Base-by-base conservation (phyloP, 148 eudicot genomes). In the Camellia japonica region DNA sequence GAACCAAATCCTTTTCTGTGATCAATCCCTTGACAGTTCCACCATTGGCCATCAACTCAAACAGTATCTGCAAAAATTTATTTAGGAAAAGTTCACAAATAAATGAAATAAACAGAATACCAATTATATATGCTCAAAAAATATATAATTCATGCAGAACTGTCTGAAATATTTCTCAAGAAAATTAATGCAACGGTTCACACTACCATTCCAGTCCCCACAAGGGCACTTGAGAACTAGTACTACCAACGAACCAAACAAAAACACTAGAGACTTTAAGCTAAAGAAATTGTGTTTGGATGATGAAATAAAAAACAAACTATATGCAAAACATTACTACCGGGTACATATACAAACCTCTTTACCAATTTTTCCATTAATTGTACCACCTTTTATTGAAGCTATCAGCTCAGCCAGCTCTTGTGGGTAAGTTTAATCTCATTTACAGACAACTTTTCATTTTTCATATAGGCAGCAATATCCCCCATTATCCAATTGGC, bases 401-500 rank as follows among this genome's bases (percentile, higher is more conserved):
- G 88, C 87, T 76, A 96, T 96, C 80, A 96, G 83, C 83, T 91
- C 97, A 61, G 95, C 90, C 86, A 96, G 81, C 83, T 96, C 97
- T 68, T 79, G 64, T 69, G 99, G 71, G 92, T 88, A 82, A 93
- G 93, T 82, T 93, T 93, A 70, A 92, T 88, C 47, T 93, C 99
- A 76, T 84, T 86, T 65, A 93, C 87, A 62, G 91, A 82, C 75
- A 92, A 63, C 84, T 92, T 85, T 71, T 96, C 93, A 71, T 93
- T 90, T 85, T 96, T 96, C 94, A 93, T 73, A 79, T 96, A 92
- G 19, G 95, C 95, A 80, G 99, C 97, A 85, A 96, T 86, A 82
- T 96, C 99, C 70, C 99, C 94, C 99, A 96, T 96, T 68, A 96
- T 91, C 99, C 99, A 96, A 79, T 96, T 96, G 64, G 98, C 88